Conservation (phyloP, 148 eudicot species). For the Vaccinium corymbosum region DNA sequence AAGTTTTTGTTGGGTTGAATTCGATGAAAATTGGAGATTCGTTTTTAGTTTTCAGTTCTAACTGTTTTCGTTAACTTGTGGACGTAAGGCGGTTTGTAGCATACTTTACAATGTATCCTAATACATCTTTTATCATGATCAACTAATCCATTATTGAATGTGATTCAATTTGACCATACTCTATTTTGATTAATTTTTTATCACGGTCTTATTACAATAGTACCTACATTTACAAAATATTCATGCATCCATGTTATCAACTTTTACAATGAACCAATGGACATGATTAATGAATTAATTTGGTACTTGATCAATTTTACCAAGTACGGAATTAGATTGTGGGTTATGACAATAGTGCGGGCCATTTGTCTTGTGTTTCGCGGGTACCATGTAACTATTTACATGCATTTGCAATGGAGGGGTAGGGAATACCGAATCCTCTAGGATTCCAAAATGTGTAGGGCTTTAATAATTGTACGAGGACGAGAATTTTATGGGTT, state of each 20-base stretch:
- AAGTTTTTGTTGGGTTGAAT: not conserved
- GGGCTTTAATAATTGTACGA: not conserved
- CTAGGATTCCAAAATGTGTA: not conserved
- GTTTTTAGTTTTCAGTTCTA: not conserved
- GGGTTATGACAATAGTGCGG: not conserved
- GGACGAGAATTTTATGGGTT: not conserved
- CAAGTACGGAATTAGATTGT: not conserved
- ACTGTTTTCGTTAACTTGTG: not conserved
- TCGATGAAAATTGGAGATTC: not conserved
- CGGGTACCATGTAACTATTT: not conserved
- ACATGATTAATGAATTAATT: too few species aligned
- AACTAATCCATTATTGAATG: too few species aligned
- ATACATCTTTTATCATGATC: too few species aligned
- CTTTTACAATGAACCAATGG: too few species aligned
- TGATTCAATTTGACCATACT: too few species aligned
- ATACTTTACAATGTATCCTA: too few species aligned
- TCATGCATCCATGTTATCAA: too few species aligned
- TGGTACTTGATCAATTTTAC: too few species aligned
- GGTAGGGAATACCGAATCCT: not conserved
- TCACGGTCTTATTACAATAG: too few species aligned
- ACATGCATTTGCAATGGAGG: not conserved
- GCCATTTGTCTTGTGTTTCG: not conserved
- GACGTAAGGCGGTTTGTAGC: too few species aligned
- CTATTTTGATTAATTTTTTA: too few species aligned
- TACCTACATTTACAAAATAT: too few species aligned